Base-by-base conservation (phyloP, 2,329 filamentous ascomycete species). In the Fusarium sp. region DNA sequence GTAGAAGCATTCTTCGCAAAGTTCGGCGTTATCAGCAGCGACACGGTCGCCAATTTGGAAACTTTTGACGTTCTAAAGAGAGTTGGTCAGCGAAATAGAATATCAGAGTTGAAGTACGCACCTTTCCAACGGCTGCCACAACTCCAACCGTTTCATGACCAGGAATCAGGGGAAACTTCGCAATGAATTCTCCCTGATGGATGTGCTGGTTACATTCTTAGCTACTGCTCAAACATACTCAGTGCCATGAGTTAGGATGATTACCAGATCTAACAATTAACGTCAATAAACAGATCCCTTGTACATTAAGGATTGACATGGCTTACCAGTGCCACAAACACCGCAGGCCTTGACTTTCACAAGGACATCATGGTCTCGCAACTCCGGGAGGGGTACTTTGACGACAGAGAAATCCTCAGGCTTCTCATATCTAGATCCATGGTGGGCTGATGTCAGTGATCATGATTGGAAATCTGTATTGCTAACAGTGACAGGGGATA, bases 1-100 rank as follows among this genome's bases (percentile, higher is more conserved):
- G 82, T 92, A 92, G 84, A 91, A 92, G 81, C 91, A 93, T 78
- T 90, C 86, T 49, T 87, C 87, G 79, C 91, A 93, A 43, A 92
- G 85, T 77, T 92, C 87, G 17, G 87, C 87, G 77, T 89, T 89
- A 73, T 89, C 87, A 36, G 86, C 88, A 59, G 87, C 87, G 34
- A 92, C 89, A 46, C 88, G 86, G 73, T 91, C 88, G 56, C 89
- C 89, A 57, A 91, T 74, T 50, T 84, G 74, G 78, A 92, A 88
- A 43, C 82, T 84, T 70, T 85, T 87, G 67, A 91, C 88, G 69
- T 88, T 84, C 76, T 83, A 50, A 33, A 53, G 15, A 26, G 9
- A 34, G 39, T 65, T 26, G 59, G 54, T 46, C n/a, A 63, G 38
- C 45, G 8, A 36, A 62, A 28, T 38, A 28, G 40, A 24, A 39